Evolutionary conservation across 176 grass and related monocot genomes (phyloP).

Genomic region (Cymbopogon citratus): DNA sequence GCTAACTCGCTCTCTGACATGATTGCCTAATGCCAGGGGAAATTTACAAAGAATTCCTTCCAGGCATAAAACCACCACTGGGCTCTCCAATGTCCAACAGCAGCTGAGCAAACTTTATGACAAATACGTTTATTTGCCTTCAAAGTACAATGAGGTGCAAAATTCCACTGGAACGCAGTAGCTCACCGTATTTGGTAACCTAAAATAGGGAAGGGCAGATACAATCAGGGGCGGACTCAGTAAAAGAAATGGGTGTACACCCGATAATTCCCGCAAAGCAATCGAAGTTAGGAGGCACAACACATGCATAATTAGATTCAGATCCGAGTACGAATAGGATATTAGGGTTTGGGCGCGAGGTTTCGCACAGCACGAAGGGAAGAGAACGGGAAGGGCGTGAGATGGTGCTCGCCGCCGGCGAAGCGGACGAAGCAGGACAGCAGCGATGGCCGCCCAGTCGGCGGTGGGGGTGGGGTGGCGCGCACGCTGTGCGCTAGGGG

Average conservation of each 20-base stretch:
- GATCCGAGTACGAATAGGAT: neutral
- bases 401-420: neutral
- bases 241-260: neutral
- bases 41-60: slow-evolving; percentile 25
- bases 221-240: neutral
- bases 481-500: neutral
- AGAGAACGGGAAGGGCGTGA: neutral
- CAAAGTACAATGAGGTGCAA: neutral
- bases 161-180: neutral
- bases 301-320: neutral
- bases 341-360: neutral
- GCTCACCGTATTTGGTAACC: neutral
- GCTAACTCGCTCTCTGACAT: slow-evolving; percentile 83
- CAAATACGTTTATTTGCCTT: neutral
- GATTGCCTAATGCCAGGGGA: slow-evolving; percentile 29
- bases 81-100: neutral
- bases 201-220: slow-evolving; percentile 4
- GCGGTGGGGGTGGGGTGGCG: neutral
- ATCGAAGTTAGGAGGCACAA: neutral
- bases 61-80: neutral
- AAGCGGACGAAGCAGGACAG: neutral
- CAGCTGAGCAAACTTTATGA: slow-evolving; percentile 7
- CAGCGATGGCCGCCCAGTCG: neutral
- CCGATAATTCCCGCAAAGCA: neutral
- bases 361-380: neutral